A percentile compares a stretch with the other conserved stretches of the same genome.
These are phyloP conservation scores for Suillus paluster DNA, from an alignment of 768 basidiomycete genomes.

Conservation along the genomic window DNA sequence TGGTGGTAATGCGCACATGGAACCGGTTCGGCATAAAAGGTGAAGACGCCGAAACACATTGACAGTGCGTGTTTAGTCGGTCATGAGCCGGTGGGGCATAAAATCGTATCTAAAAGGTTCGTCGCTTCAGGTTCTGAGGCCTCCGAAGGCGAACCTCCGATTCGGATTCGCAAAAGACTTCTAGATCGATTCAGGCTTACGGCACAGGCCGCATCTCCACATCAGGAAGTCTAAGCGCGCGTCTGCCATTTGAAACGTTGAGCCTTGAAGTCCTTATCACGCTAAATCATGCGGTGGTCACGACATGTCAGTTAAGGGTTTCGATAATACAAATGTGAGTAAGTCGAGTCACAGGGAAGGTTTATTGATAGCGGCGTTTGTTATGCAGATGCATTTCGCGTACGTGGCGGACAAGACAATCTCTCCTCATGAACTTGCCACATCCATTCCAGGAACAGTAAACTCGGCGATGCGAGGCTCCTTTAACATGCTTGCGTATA, in stretches of 20 bases:
- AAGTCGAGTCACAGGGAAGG: not conserved
- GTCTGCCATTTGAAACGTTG: not conserved
- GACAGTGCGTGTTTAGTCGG: not conserved
- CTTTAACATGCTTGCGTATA: not conserved
- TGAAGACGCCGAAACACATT: not conserved
- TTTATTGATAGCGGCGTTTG: not conserved
- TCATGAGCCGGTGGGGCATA: not conserved
- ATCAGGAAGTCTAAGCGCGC: not conserved
- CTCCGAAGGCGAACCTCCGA: not conserved
- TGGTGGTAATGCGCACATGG: not conserved
- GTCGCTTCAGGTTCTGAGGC: not conserved
- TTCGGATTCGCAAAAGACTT: not conserved
- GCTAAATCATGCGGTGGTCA: not conserved
- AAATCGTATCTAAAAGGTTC: not conserved
- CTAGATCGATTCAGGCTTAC: not conserved
- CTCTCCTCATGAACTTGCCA: conserved; percentile 1
- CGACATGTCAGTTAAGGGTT: not conserved
- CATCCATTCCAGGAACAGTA: conserved; percentile 4
- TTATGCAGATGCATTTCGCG: not conserved
- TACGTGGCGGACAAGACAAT: conserved; percentile 3
- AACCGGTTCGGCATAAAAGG: not conserved
- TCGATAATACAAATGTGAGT: not conserved
- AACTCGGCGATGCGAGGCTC: not conserved
- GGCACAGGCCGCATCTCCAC: not conserved
- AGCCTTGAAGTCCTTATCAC: not conserved